Conservation (phyloP, 2,329 filamentous ascomycete species). For the Clarireedia sp. region DNA sequence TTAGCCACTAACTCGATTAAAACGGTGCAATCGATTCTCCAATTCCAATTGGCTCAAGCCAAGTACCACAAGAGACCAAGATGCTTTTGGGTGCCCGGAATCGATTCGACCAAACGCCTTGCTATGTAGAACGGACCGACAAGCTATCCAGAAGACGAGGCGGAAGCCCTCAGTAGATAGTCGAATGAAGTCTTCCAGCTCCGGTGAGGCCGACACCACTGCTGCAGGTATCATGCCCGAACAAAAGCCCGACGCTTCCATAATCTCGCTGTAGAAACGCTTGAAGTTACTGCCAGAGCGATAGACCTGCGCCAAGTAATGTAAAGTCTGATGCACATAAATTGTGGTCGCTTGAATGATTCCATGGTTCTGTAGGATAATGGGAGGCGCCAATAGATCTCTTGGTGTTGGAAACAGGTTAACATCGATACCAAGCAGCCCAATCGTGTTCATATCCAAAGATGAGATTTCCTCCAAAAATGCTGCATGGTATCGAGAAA, state of each 20-base stretch:
- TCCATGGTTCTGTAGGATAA: not conserved
- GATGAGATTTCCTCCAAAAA: not conserved
- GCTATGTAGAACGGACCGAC: not conserved
- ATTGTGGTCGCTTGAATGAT: not conserved
- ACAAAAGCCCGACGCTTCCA: not conserved
- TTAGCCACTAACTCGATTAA: not conserved
- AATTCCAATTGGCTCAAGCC: not conserved
- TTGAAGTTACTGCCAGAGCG: not conserved
- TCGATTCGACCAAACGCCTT: not conserved
- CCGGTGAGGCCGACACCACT: not conserved
- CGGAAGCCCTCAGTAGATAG: not conserved
- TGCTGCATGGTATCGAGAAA: not conserved
- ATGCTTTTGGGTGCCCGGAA: not conserved
- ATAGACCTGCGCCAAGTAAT: not conserved
- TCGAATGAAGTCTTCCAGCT: not conserved
- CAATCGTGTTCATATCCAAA: not conserved
- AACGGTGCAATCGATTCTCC: not conserved
- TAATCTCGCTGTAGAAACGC: not conserved
- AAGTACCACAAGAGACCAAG: not conserved
- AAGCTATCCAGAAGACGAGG: conserved; percentile 4
- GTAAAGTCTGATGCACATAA: not conserved
- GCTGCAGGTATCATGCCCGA: not conserved
- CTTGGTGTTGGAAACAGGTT: not conserved
- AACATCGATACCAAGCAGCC: not conserved
- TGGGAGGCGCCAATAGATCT: not conserved